Base-by-base conservation (phyloP, 345 rosid genomes). In the Hibiscus trionum region DNA sequence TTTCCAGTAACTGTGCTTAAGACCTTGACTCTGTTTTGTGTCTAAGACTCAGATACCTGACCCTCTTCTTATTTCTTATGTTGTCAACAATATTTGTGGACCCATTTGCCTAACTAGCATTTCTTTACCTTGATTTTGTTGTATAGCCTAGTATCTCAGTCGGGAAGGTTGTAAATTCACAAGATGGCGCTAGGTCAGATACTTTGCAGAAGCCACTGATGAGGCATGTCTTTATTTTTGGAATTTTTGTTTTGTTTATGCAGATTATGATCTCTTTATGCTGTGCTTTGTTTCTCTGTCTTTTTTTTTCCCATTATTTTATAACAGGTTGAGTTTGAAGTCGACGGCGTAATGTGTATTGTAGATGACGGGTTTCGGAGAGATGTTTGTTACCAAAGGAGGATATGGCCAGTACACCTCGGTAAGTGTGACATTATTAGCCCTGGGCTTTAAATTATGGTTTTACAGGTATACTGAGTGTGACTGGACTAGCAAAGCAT, bases 151-250 rank as follows among this genome's bases (percentile, higher is more conserved):
- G 74, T 71, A 58, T 76, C 33, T 71, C 77, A 46, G 80, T 80
- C 12, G 83, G 78, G 73, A 85, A 81, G 74, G 75, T 73, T 65
- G 85, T 79, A 73, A 80, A 75, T 27, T 56, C 83, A 19, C 77
- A 79, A 78, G 91, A 82, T 71, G 86, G 84, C 80, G 86, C 77
- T 78, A 84, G 90, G 90, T 88, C 88, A 85, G 93, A 83, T 82
- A 81, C 86, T 82, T 75, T 80, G 84, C 90, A 78, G 78, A 85
- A 75, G 82, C 84, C 86, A 75, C 73, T 77, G 74, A 83, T 74
- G 77, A 87, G 93, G 91, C 90, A 83, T 82, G 88, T 78, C 63
- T 75, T 78, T 2, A 1, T 39, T 50, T 82, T 79, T 78, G 60
- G 72, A 81, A 80, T 84, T 79, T 75, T 9, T 37, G 9, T 53